A percentile compares a stretch with the other conserved stretches of the same genome.
These are phyloP conservation scores for Thermochaetoides thermophila DNA, from an alignment of 495 filamentous ascomycete genomes.

Conservation along the genomic window DNA sequence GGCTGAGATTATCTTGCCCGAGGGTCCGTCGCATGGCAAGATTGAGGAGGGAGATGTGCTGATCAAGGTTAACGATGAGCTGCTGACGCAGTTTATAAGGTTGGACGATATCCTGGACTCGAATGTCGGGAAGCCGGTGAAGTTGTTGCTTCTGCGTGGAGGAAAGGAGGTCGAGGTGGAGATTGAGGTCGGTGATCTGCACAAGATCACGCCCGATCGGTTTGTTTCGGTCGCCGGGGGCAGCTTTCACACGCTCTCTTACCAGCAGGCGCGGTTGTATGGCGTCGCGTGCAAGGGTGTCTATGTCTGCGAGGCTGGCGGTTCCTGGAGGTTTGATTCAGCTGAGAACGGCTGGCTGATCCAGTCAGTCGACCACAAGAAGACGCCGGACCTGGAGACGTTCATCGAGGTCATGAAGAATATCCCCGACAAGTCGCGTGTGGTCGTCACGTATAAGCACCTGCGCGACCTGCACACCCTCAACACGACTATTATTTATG, in stretches of 20 bases:
- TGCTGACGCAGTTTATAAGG: conserved; percentile 83
- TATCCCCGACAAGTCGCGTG: conserved; percentile 78
- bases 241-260: conserved; percentile 89
- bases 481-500: conserved; percentile 78
- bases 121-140: conserved; percentile 60
- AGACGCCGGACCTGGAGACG: conserved; percentile 68
- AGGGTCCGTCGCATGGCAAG: conserved; percentile 72
- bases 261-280: conserved; percentile 88
- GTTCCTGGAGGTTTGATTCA: conserved; percentile 87
- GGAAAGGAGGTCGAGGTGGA: conserved; percentile 79
- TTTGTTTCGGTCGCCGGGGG: conserved; percentile 89
- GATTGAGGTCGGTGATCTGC: conserved; percentile 75
- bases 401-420: conserved; percentile 85
- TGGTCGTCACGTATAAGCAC: conserved; percentile 92
- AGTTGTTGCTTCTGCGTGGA: conserved; percentile 69
- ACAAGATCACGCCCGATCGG: conserved; percentile 87
- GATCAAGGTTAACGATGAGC: conserved; percentile 82
- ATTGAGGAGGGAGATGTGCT: conserved; percentile 94
- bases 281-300: conserved; percentile 85
- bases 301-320: conserved; percentile 87
- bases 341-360: conserved; percentile 87
- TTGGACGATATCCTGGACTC: conserved; percentile 91
- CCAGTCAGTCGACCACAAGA: conserved; percentile 73
- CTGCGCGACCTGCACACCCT: conserved; percentile 88
- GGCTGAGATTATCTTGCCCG: conserved; percentile 84